phyloP scores from a whole-genome alignment of 257 asterid species.

The Fraxinus cuspidata region DNA sequence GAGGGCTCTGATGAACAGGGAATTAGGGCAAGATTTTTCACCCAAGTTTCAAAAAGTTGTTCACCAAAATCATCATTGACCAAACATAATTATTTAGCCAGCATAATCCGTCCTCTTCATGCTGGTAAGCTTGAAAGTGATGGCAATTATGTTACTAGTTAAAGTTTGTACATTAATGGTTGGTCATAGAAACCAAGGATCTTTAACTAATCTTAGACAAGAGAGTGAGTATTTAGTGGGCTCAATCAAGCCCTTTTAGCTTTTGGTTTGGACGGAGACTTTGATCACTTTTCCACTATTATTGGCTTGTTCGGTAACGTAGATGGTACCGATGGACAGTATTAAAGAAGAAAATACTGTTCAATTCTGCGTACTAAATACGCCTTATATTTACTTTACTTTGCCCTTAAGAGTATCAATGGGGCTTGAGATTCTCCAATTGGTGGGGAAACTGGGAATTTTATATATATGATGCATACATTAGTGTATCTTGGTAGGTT shows the following conservation, averaged over 20 bases:
- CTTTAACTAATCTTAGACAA: constrained; percentile 44
- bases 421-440: constrained; percentile 3
- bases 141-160: constrained; percentile 35
- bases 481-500: neutral
- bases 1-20: constrained; percentile 36
- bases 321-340: neutral
- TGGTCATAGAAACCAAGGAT: constrained; percentile 59
- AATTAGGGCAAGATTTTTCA: constrained; percentile 40
- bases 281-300: constrained; percentile 29
- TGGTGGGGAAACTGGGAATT: neutral
- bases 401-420: neutral
- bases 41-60: constrained; percentile 70
- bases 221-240: constrained; percentile 34
- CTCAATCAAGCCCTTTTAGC: constrained; percentile 43
- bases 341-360: neutral
- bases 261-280: constrained; percentile 45
- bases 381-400: neutral
- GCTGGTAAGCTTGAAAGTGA: constrained; percentile 41
- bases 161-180: constrained; percentile 53
- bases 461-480: neutral
- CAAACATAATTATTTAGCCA: constrained; percentile 34
- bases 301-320: constrained; percentile 8
- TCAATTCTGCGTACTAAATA: constrained; percentile 6
- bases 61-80: constrained; percentile 70
- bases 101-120: constrained; percentile 44